Base-by-base conservation (phyloP, 495 filamentous ascomycete genomes). In the Eremomyces bilateralis region DNA sequence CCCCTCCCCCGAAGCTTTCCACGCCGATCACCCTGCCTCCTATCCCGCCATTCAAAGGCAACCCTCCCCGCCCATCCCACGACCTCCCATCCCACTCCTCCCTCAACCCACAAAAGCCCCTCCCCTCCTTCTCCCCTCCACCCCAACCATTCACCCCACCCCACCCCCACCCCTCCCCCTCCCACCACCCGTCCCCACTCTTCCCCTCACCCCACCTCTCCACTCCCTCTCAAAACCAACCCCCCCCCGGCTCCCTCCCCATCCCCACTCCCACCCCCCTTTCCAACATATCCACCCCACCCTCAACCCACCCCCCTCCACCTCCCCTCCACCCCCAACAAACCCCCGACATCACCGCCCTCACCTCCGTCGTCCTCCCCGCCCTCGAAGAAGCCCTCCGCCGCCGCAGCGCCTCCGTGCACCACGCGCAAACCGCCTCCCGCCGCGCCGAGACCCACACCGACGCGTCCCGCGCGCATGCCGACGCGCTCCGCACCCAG, bases 331-430 rank as follows among this genome's bases (percentile, higher is more conserved):
- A 11, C 38, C 42, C n/a, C 38, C 41, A 25, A 37, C 49, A 39
- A 8, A 10, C 33, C 24, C 42, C 40, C 4, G 57, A 66, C 34
- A 42, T 64, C 17, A 71, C 67, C 1, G 76, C 80, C 5, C 63
- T 91, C 0, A 72, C 69, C 48, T 69, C 78, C 38, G 82, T 97
- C 29, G 74, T 97, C 34, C 64, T 94, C 33, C 88, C 88, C 1
- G 90, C 88, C 4, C 67, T 97, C 4, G 75, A 83, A 50, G 76
- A 82, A 37, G 84, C 88, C 3, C 69, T 95, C 22, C 70, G 74
- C 42, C 73, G 88, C 21, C 74, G 88, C 29, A 68, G 73, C 42
- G 67, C 70, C 40, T 60, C 64, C 19, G 54, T 80, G 19, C 67
- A 74, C 48, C 61, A 67, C 45, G 42, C 59, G 12, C 59, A 61